Evolutionary conservation across 2,329 filamentous ascomycete genomes (phyloP).

Genomic region (Fusarium camptoceras): DNA sequence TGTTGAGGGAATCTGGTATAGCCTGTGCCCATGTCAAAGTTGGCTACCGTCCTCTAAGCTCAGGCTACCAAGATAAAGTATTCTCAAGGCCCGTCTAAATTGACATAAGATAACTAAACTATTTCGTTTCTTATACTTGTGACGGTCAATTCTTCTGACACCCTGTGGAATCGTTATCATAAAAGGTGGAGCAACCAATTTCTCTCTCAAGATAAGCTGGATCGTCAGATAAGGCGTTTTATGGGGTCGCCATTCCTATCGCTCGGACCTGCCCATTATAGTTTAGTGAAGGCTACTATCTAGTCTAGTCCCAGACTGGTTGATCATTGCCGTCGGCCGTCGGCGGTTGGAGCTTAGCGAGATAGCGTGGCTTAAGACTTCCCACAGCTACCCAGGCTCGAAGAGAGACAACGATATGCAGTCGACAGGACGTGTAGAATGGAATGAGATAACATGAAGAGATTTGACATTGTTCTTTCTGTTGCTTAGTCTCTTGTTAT

Average conservation of each 20-base stretch:
- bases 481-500: rapidly evolving
- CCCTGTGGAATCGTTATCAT: not conserved
- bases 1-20: not conserved
- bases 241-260: not conserved
- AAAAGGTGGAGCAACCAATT: not conserved
- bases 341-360: not conserved
- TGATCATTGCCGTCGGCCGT: not conserved
- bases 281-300: rapidly evolving
- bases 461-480: not conserved
- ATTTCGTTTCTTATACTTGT: not conserved
- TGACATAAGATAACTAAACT: not conserved
- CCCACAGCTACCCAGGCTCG: not conserved
- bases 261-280: not conserved
- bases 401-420: not conserved
- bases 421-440: not conserved
- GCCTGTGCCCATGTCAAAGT: not conserved
- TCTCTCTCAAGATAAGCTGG: not conserved
- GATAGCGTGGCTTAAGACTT: not conserved
- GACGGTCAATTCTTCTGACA: not conserved
- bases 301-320: not conserved
- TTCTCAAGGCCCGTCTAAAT: not conserved
- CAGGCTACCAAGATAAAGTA: not conserved
- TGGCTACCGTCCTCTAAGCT: not conserved
- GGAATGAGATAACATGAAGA: not conserved
- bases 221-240: not conserved